Evolutionary conservation across 2,329 filamentous ascomycete genomes (phyloP), one percentile per base, ranked within the genome.

Genomic region (Sclerotinia borealis): DNA sequence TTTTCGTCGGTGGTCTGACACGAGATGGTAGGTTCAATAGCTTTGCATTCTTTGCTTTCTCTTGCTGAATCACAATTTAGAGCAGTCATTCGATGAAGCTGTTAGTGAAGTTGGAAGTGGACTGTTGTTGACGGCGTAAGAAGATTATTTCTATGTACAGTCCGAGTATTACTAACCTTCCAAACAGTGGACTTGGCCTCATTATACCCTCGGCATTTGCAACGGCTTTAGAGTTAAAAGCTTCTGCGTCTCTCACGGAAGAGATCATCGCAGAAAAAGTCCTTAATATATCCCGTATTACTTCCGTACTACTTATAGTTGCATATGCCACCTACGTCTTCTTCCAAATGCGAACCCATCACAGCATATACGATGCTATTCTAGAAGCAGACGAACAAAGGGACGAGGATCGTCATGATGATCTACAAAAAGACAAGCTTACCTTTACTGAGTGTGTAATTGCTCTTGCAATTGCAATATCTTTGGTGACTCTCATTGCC

Each of bases 61-160:
- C n/a, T 51, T 7, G 19, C 61, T 63, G 15, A 63, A 19, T 19
- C 9, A 36, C 3, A 48, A 36, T 39, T 7, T 13, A 64, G 84
- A 89, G 68, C 84, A 92, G 68, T 80, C 79, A 19, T 95, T 96
- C 72, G 88, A 89, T 71, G 84, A 88, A 64, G 86, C 87, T 5
- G 83, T 96, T 63, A 90, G 87, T 68, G 92, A 96, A 76, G 89
- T 89, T 9, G 91, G 91, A 22, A 90, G 84, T 54, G 90, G 90
- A 1, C 75, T 96, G 54, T 79, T 96, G 27, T 79, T 96, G 59
- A 91, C 91, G 63, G 90, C 91, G 77, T 90, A 85, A 68, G 90
- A 84, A 72, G 22, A n/a, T 70, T 71, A 22, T 31, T 37, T 29
- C 1, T 9, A 19, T 51, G 10, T 49, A 61, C 31, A 17, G 27